A percentile compares a stretch with the other conserved stretches of the same genome.
phyloP scores from a whole-genome alignment of 495 filamentous ascomycete genomes.

The Clohesyomyces aquaticus region DNA sequence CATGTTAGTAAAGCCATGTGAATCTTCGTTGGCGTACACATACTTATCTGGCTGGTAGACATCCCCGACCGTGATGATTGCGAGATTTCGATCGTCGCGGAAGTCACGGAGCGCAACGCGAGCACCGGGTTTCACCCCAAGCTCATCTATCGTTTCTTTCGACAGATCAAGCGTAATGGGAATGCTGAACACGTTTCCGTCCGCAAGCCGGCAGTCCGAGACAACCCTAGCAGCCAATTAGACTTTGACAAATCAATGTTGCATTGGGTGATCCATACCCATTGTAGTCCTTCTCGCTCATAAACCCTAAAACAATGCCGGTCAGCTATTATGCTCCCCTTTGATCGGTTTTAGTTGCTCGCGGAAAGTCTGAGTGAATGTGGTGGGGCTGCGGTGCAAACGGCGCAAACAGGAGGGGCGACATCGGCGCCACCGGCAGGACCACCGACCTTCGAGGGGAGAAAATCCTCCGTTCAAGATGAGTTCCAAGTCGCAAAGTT shows the following conservation, averaged over 20 bases:
- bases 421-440: constrained; percentile 12
- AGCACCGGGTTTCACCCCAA: constrained; percentile 74
- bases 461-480: constrained; percentile 97
- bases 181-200: constrained; percentile 94
- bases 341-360: background rate
- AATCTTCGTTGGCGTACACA: constrained; percentile 42
- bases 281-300: constrained; percentile 96
- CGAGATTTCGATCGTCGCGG: constrained; percentile 92
- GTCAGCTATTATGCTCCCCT: constrained; percentile 38
- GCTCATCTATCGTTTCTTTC: constrained; percentile 69
- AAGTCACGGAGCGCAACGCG: constrained; percentile 90
- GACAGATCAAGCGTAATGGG: constrained; percentile 91
- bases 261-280: constrained; percentile 71
- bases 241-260: too few species aligned
- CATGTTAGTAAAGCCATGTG: constrained; percentile 41
- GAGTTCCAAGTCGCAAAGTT: constrained; percentile 96
- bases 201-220: constrained; percentile 77
- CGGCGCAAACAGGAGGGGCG: constrained; percentile 25
- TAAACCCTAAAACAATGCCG: constrained; percentile 68
- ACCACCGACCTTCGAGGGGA: constrained; percentile 81
- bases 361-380: background rate
- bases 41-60: constrained; percentile 97
- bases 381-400: constrained; percentile 14
- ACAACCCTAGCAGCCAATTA: constrained; percentile 70
- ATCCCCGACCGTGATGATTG: constrained; percentile 94